A percentile compares a stretch with the other conserved stretches of the same genome.
These are phyloP conservation scores for Hemileccinum impolitum DNA, from an alignment of 768 basidiomycete species.

Conservation along the genomic window DNA sequence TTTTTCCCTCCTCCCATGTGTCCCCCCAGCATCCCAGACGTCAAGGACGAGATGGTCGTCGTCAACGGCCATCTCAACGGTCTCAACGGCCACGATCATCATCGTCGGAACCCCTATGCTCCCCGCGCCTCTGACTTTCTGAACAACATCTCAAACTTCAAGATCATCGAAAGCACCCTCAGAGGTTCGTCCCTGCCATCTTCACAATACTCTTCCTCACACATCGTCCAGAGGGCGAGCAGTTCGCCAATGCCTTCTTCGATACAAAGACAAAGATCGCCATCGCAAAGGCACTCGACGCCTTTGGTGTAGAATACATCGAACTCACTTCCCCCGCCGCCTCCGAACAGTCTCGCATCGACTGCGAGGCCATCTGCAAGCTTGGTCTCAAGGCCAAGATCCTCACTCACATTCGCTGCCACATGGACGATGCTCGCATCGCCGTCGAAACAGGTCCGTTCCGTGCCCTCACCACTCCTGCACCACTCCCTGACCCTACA, in stretches of 20 bases:
- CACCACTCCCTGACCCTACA: background rate
- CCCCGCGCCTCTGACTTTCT: slow-evolving; percentile 90
- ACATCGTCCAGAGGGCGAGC: slow-evolving; percentile 78
- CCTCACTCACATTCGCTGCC: slow-evolving; percentile 97
- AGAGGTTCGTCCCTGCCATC: slow-evolving; percentile 56
- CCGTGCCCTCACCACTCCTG: background rate
- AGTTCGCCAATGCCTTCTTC: slow-evolving; percentile 99
- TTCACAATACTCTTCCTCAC: slow-evolving; percentile 7
- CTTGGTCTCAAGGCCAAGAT: slow-evolving; percentile 96
- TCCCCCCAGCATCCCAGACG: slow-evolving; percentile 53
- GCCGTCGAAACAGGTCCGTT: slow-evolving; percentile 94
- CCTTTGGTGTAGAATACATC: slow-evolving; percentile 99
- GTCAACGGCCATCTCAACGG: slow-evolving; percentile 38
- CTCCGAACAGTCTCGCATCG: slow-evolving; percentile 26
- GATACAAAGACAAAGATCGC: slow-evolving; percentile 99
- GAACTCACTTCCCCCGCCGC: slow-evolving; percentile 76
- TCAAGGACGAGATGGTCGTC: slow-evolving; percentile 64
- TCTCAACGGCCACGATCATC: slow-evolving; percentile 38
- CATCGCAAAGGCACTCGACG: slow-evolving; percentile 94
- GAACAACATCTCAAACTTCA: slow-evolving; percentile 87
- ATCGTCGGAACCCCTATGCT: slow-evolving; percentile 70
- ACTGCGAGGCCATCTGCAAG: slow-evolving; percentile 99
- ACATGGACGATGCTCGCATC: slow-evolving; percentile 99
- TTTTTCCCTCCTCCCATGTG: slow-evolving; percentile 34
- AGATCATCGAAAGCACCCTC: slow-evolving; percentile 95